Evolutionary conservation across 345 rosid species (phyloP).

Genomic region (Excoecaria cochinchinensis): DNA sequence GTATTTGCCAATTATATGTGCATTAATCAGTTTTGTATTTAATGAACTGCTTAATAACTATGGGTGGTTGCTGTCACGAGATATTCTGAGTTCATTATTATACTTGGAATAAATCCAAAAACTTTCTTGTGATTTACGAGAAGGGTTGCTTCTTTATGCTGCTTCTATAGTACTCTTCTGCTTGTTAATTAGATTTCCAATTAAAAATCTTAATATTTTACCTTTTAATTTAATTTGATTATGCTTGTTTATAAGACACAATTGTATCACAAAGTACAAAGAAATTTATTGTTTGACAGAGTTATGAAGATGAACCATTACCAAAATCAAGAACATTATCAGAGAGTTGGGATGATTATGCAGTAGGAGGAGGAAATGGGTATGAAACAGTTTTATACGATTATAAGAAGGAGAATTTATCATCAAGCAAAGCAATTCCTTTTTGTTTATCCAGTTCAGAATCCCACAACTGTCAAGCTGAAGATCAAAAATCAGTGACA

Average conservation of each 20-base stretch:
- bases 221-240: neutral
- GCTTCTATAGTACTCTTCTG: neutral
- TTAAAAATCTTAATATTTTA: neutral
- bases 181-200: neutral
- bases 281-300: conserved; percentile 40
- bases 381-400: conserved; percentile 49
- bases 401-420: conserved; percentile 48
- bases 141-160: neutral
- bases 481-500: conserved; percentile 51
- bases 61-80: neutral
- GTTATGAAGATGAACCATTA: conserved; percentile 73
- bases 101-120: neutral
- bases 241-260: neutral
- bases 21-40: neutral
- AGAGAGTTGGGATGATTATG: conserved; percentile 73
- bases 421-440: conserved; percentile 56
- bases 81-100: conserved; percentile 1
- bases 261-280: neutral
- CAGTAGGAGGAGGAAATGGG: conserved; percentile 43
- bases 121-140: neutral
- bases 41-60: neutral
- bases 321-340: conserved; percentile 50
- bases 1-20: neutral
- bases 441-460: conserved; percentile 35
- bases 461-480: conserved; percentile 51